These are phyloP conservation scores for Sporothrix protearum DNA, from an alignment of 2,329 filamentous ascomycete species.

Conservation along the genomic window DNA sequence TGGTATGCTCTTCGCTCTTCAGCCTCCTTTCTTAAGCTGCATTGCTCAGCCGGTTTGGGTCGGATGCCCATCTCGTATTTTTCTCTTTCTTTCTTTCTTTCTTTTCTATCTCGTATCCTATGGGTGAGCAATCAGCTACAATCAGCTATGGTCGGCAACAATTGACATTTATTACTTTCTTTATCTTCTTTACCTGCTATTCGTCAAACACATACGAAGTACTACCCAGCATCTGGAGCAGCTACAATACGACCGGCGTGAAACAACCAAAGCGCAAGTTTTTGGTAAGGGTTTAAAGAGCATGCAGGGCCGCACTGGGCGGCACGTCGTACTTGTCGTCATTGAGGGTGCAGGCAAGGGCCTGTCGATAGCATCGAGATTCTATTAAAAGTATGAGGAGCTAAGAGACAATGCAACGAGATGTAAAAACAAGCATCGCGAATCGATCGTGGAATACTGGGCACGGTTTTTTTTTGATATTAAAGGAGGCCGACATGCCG, in stretches of 20 bases:
- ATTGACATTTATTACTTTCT: neutral
- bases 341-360: neutral
- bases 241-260: neutral
- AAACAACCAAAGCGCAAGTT: constrained; percentile 15
- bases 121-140: neutral
- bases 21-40: neutral
- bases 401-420: neutral
- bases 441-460: neutral
- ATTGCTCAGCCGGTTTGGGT: neutral
- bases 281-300: neutral
- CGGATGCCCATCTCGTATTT: neutral
- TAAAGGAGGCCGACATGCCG: neutral
- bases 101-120: neutral
- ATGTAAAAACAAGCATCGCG: neutral
- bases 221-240: neutral
- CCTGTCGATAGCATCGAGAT: neutral
- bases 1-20: neutral
- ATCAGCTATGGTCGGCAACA: neutral
- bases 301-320: neutral
- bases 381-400: neutral
- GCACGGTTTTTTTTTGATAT: neutral
- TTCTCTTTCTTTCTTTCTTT: neutral
- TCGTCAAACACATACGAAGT: neutral
- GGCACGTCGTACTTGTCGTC: neutral
- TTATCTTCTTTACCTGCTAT: neutral